Percentiles rank a stretch among this genome's conserved stretches.
Conservation (phyloP, 768 basidiomycete species). For the Amanita muscaria region DNA sequence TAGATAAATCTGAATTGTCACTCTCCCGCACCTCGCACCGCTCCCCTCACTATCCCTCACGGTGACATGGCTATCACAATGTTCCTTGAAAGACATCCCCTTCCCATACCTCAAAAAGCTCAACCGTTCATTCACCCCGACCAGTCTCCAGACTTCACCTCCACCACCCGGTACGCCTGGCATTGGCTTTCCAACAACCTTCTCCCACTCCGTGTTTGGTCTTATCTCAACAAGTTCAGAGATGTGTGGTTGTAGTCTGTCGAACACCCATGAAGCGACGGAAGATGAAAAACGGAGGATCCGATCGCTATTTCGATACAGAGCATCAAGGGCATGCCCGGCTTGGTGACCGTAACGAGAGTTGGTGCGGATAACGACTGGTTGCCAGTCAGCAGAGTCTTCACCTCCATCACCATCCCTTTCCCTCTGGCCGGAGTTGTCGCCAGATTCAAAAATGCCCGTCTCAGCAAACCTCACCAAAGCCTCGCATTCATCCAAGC, state of each 20-base stretch:
- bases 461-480: slow-evolving; percentile 30
- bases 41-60: slow-evolving; percentile 31
- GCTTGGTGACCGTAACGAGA: no score
- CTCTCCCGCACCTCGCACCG: slow-evolving; percentile 27
- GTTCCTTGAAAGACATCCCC: slow-evolving; percentile 33
- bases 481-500: slow-evolving; percentile 30
- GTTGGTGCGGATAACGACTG: no score
- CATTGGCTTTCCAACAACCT: slow-evolving; percentile 21
- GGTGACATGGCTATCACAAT: slow-evolving; percentile 29
- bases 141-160: slow-evolving; percentile 25
- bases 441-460: slow-evolving; percentile 20
- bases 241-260: slow-evolving; percentile 28
- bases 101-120: slow-evolving; percentile 36
- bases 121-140: slow-evolving; percentile 34
- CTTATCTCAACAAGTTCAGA: slow-evolving; percentile 27
- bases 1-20: slow-evolving; percentile 39
- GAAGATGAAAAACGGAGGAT: slow-evolving; percentile 28
- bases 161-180: no score
- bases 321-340: no score
- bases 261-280: slow-evolving; percentile 26
- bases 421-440: no score
- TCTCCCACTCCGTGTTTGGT: slow-evolving; percentile 24
- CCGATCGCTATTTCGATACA: slow-evolving; percentile 32
- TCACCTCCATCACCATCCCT: no score
- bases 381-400: no score